A percentile compares a stretch with the other conserved stretches of the same genome.
Conservation (phyloP, 306 rosid species). For the Neltuma alba region DNA sequence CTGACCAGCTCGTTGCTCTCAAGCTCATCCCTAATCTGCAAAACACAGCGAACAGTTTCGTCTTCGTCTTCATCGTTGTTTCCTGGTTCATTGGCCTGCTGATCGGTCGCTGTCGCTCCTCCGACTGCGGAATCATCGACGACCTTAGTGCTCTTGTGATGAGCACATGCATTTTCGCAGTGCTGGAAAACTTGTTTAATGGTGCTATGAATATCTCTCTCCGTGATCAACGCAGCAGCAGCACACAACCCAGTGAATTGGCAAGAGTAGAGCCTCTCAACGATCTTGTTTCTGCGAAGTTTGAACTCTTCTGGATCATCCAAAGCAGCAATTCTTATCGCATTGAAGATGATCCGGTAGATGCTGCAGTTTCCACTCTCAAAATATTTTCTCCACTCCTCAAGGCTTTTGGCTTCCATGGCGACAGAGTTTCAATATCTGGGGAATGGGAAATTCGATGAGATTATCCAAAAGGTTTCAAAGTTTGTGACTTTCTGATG, state of each 20-base stretch:
- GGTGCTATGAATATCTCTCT: neutral
- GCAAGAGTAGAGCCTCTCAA: constrained; percentile 8
- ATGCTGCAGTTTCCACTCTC: constrained; percentile 12
- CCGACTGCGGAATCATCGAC: neutral
- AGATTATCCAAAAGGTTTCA: neutral
- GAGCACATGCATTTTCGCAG: neutral
- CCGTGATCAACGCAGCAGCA: neutral
- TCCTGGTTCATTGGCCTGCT: neutral
- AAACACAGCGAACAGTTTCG: constrained; percentile 15
- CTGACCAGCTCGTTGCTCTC: constrained; percentile 26
- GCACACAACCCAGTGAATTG: neutral
- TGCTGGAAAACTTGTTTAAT: neutral
- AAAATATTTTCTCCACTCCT: constrained; percentile 27
- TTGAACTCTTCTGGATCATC: constrained; percentile 25
- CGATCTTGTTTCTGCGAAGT: constrained; percentile 12
- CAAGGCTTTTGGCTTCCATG: neutral
- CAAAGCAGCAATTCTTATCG: constrained; percentile 29
- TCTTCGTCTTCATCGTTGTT: constrained; percentile 19
- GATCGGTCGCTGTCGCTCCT: neutral
- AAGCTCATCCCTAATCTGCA: constrained; percentile 35
- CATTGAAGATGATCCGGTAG: constrained; percentile 30
- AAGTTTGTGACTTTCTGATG: neutral
- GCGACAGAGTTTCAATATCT: neutral
- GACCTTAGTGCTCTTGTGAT: neutral
- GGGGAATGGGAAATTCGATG: neutral